Evolutionary conservation across 257 asterid genomes (phyloP).

Genomic region (Handroanthus guayacan): DNA sequence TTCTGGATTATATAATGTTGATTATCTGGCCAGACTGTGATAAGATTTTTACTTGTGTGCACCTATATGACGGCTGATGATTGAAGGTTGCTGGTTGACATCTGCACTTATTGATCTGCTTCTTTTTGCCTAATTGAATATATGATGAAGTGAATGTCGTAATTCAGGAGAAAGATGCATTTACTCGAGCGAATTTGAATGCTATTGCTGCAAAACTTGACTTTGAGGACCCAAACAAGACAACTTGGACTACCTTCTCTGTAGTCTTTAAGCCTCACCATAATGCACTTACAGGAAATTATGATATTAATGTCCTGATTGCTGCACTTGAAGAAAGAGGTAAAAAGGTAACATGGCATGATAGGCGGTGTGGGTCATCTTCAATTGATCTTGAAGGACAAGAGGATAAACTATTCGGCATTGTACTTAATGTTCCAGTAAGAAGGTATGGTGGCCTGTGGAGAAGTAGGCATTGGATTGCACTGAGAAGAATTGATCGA

Average conservation of each 20-base stretch:
- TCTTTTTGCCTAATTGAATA: background rate
- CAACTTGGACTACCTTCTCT: slow-evolving; percentile 70
- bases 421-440: slow-evolving; percentile 72
- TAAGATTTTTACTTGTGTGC: background rate
- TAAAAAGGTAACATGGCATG: slow-evolving; percentile 82
- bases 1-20: background rate
- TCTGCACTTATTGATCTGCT: background rate
- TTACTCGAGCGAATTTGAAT: slow-evolving; percentile 65
- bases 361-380: slow-evolving; percentile 63
- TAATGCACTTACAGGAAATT: slow-evolving; percentile 80
- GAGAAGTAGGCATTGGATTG: slow-evolving; percentile 86
- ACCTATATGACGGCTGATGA: background rate
- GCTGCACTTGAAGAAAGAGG: slow-evolving; percentile 78
- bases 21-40: background rate
- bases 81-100: background rate
- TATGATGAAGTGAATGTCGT: slow-evolving; percentile 25
- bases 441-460: slow-evolving; percentile 69
- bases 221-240: slow-evolving; percentile 65
- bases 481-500: slow-evolving; percentile 61
- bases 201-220: slow-evolving; percentile 69
- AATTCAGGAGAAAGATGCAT: slow-evolving; percentile 78
- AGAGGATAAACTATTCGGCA: slow-evolving; percentile 61
- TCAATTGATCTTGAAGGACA: slow-evolving; percentile 64
- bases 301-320: slow-evolving; percentile 81
- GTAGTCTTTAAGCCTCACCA: slow-evolving; percentile 84